A percentile compares a stretch with the other conserved stretches of the same genome.
phyloP scores from a whole-genome alignment of 1,284 basidiomycete genomes.

The Moesziomyces aphidis region DNA sequence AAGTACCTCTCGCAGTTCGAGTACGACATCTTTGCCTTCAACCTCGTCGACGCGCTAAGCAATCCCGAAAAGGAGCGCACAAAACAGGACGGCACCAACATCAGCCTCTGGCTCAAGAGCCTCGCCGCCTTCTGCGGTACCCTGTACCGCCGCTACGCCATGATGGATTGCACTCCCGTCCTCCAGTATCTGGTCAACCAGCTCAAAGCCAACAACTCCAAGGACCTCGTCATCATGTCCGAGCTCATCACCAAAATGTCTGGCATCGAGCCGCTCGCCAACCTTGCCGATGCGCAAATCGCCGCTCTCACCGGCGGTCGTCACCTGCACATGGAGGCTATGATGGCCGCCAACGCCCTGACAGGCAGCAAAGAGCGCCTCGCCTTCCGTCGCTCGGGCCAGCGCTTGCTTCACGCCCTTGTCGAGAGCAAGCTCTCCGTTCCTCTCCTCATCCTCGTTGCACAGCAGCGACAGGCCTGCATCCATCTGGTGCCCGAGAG shows the following conservation, averaged over 20 bases:
- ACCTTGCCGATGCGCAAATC: conserved; percentile 86
- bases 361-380: conserved; percentile 51
- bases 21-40: conserved; percentile 90
- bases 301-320: conserved; percentile 90
- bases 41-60: conserved; percentile 83
- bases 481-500: conserved; percentile 59
- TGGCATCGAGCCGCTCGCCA: conserved; percentile 77
- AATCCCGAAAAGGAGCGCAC: conserved; percentile 85
- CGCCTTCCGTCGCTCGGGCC: conserved; percentile 51
- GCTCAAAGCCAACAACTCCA: conserved; percentile 75
- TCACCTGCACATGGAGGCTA: conserved; percentile 83
- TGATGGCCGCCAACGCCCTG: conserved; percentile 67
- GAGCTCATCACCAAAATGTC: conserved; percentile 96
- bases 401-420: conserved; percentile 52
- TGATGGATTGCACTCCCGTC: conserved; percentile 83
- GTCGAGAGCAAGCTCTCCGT: conserved; percentile 52
- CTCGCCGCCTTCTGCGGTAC: conserved; percentile 93
- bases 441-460: conserved; percentile 62
- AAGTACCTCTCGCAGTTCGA: conserved; percentile 90
- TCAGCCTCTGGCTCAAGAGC: conserved; percentile 86
- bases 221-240: conserved; percentile 89
- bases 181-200: conserved; percentile 93
- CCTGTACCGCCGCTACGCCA: conserved; percentile 82
- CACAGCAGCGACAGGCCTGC: conserved; percentile 65
- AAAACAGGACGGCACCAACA: conserved; percentile 92